A percentile compares a stretch with the other conserved stretches of the same genome.
Evolutionary conservation across 1,139 yeast species (phyloP).

Genomic region (Meyerozyma guilliermondii): DNA sequence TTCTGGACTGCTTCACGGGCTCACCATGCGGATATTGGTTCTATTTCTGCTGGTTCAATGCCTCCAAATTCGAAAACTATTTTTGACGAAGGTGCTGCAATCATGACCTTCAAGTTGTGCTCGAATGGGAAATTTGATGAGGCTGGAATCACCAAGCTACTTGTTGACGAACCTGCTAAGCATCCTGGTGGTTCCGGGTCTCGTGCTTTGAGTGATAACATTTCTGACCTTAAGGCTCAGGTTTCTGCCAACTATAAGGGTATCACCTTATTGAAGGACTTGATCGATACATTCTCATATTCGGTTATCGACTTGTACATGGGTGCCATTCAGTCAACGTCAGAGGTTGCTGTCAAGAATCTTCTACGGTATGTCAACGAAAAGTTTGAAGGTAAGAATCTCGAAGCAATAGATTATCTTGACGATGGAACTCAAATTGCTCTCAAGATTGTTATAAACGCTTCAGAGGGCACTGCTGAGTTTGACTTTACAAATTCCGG

Average conservation of each 20-base stretch:
- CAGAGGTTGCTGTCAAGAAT: constrained; percentile 37
- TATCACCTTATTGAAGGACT: constrained; percentile 26
- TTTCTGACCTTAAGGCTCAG: constrained; percentile 46
- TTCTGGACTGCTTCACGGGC: constrained; percentile 47
- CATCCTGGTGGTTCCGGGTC: constrained; percentile 45
- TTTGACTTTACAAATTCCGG: constrained; percentile 47
- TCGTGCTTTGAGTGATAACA: constrained; percentile 35
- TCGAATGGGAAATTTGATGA: constrained; percentile 36
- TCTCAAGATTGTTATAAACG: constrained; percentile 28
- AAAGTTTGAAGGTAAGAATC: constrained; percentile 31
- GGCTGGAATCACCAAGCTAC: constrained; percentile 31
- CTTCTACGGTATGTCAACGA: constrained; percentile 30
- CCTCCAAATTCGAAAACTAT: constrained; percentile 43
- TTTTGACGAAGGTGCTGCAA: constrained; percentile 42
- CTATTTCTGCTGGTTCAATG: constrained; percentile 44
- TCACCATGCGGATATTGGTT: constrained; percentile 46
- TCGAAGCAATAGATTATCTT: constrained; percentile 34
- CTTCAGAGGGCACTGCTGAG: constrained; percentile 30
- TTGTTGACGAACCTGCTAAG: constrained; percentile 40
- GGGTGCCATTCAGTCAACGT: constrained; percentile 40
- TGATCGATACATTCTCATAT: constrained; percentile 28
- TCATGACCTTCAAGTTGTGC: constrained; percentile 35
- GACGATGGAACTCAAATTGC: constrained; percentile 44
- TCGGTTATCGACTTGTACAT: constrained; percentile 36
- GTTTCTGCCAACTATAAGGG: constrained; percentile 46